Percentiles rank a stretch among this genome's conserved stretches.
phyloP scores from a whole-genome alignment of 306 rosid species.

The Hippophae tibetana region DNA sequence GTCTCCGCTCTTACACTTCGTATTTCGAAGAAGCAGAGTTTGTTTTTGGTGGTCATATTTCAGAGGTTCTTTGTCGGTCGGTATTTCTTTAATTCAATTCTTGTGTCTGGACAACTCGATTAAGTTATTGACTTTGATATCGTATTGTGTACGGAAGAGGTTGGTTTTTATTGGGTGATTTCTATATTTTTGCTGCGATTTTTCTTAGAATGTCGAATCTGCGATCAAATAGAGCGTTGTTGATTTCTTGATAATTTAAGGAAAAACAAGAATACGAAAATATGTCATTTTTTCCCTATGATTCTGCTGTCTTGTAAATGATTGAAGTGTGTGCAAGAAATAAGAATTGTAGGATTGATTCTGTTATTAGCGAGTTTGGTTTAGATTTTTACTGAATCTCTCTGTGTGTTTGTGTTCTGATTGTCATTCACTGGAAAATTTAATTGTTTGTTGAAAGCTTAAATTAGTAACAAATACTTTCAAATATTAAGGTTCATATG shows the following conservation, averaged over 20 bases:
- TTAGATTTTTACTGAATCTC: no score
- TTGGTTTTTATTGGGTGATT: not conserved
- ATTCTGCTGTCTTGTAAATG: not conserved
- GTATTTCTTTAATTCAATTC: constrained; percentile 17
- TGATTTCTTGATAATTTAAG: constrained; percentile 1
- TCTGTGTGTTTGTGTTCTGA: no score
- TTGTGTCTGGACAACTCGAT: not conserved
- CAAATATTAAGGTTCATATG: no score
- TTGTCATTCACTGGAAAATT: no score
- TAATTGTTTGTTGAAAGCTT: no score
- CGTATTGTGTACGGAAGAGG: not conserved
- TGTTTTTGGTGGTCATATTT: constrained; percentile 27
- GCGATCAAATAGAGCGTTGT: not conserved
- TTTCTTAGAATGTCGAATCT: not conserved
- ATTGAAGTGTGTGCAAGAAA: not conserved
- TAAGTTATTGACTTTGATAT: not conserved
- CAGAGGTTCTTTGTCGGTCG: constrained; percentile 29
- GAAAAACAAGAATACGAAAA: not conserved
- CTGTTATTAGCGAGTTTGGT: no score
- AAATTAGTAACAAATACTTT: no score
- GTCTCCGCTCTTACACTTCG: not conserved
- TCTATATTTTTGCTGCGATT: not conserved
- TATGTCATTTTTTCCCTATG: not conserved
- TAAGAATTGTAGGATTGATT: no score
- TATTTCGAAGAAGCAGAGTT: constrained; percentile 22